These are phyloP conservation scores for Aspergillus clavatus DNA, from an alignment of 2,329 filamentous ascomycete species.

Conservation along the genomic window DNA sequence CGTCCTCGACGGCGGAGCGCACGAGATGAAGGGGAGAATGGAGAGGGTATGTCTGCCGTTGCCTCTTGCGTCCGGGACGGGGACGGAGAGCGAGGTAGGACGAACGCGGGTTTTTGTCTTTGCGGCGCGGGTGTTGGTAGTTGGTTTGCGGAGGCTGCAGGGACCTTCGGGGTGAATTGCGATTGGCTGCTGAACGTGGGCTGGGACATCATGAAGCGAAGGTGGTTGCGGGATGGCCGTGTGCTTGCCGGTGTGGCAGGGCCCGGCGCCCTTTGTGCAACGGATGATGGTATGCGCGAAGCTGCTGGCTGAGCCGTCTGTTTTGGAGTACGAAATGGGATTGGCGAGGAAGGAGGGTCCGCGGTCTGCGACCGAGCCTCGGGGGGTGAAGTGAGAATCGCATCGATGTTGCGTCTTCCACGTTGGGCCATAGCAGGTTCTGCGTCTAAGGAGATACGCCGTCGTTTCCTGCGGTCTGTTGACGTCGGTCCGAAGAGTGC, in stretches of 20 bases:
- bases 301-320: neutral
- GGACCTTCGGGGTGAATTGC: neutral
- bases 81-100: constrained; percentile 36
- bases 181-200: constrained; percentile 17
- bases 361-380: constrained; percentile 5
- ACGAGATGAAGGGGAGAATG: constrained; percentile 35
- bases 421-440: constrained; percentile 4
- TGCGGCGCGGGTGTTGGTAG: constrained; percentile 14
- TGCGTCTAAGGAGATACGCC: constrained; percentile 21
- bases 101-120: constrained; percentile 33
- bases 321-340: constrained; percentile 9
- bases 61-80: constrained; percentile 20
- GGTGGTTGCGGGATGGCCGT: constrained; percentile 23
- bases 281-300: constrained; percentile 4
- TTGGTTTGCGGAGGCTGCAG: constrained; percentile 9
- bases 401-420: constrained; percentile 10
- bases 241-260: constrained; percentile 13
- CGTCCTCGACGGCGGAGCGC: constrained; percentile 29
- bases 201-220: constrained; percentile 27
- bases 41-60: constrained; percentile 19
- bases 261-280: constrained; percentile 4
- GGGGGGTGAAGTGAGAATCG: constrained; percentile 19
- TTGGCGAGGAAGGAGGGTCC: constrained; percentile 5
- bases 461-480: constrained; percentile 28
- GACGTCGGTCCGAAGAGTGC: constrained; percentile 24